Evolutionary conservation across 2,329 filamentous ascomycete genomes (phyloP).

Genomic region (Alternaria consortialis): DNA sequence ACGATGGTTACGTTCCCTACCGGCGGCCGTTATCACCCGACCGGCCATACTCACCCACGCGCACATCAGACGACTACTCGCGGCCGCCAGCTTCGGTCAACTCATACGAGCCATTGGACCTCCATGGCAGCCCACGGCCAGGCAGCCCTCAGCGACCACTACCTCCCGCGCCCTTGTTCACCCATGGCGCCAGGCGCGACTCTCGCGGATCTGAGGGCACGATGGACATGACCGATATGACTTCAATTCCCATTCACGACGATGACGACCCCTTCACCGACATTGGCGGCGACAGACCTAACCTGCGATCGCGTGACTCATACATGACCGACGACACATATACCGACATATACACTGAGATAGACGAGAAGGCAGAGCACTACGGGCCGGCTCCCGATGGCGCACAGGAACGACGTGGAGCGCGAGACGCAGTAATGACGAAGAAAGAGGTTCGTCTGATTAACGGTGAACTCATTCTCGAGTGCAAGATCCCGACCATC

Average conservation of each 20-base stretch:
- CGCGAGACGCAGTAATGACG: slow-evolving; percentile 84
- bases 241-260: slow-evolving; percentile 72
- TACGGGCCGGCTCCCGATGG: slow-evolving; percentile 89
- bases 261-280: slow-evolving; percentile 77
- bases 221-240: slow-evolving; percentile 73
- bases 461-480: slow-evolving; percentile 95
- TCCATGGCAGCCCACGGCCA: slow-evolving; percentile 89
- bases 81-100: slow-evolving; percentile 75
- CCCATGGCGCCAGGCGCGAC: slow-evolving; percentile 58
- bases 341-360: slow-evolving; percentile 59
- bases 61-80: slow-evolving; percentile 68
- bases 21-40: slow-evolving; percentile 60
- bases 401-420: slow-evolving; percentile 86
- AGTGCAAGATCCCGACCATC: slow-evolving; percentile 99
- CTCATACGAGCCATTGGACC: slow-evolving; percentile 83
- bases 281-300: slow-evolving; percentile 64
- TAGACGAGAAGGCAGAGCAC: slow-evolving; percentile 71
- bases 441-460: slow-evolving; percentile 95
- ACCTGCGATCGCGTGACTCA: slow-evolving; percentile 69
- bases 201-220: slow-evolving; percentile 55
- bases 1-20: slow-evolving; percentile 72
- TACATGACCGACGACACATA: slow-evolving; percentile 70
- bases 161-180: slow-evolving; percentile 87
- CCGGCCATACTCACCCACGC: slow-evolving; percentile 64
- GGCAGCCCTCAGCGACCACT: slow-evolving; percentile 87